phyloP scores from a whole-genome alignment of 257 asterid genomes.

The Solanum habrochaites region DNA sequence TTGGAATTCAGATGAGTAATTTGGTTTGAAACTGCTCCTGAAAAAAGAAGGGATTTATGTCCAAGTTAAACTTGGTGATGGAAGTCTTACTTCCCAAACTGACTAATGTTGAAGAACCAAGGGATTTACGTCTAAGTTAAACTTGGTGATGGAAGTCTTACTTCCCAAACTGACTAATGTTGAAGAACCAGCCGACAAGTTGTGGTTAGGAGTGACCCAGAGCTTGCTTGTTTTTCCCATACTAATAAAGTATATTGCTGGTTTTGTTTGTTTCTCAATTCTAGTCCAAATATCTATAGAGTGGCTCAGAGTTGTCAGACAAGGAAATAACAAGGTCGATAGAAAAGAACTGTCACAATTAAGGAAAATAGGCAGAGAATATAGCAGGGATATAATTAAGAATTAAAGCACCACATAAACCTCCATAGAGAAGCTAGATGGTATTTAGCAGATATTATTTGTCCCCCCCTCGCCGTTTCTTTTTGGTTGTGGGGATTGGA shows the following conservation, averaged over 20 bases:
- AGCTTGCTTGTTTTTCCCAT: background rate
- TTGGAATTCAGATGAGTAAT: background rate
- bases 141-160: background rate
- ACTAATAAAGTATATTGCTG: background rate
- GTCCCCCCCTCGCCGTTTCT: constrained; percentile 35
- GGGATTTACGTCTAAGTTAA: background rate
- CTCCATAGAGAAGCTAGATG: background rate
- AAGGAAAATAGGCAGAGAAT: background rate
- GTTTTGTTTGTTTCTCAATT: background rate
- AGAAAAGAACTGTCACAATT: background rate
- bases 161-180: background rate
- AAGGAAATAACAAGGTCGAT: background rate
- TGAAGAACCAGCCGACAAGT: background rate
- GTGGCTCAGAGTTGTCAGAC: background rate
- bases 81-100: background rate
- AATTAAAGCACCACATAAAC: background rate
- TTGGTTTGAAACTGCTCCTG: background rate
- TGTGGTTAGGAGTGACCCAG: background rate
- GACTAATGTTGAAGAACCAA: background rate
- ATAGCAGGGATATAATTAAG: background rate
- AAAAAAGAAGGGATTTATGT: background rate
- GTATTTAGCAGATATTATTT: background rate
- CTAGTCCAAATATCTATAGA: background rate
- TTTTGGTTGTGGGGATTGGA: background rate
- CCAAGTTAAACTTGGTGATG: background rate